These are phyloP conservation scores for Centella asiatica DNA, from an alignment of 129 eudicot genomes.

Conservation along the genomic window DNA sequence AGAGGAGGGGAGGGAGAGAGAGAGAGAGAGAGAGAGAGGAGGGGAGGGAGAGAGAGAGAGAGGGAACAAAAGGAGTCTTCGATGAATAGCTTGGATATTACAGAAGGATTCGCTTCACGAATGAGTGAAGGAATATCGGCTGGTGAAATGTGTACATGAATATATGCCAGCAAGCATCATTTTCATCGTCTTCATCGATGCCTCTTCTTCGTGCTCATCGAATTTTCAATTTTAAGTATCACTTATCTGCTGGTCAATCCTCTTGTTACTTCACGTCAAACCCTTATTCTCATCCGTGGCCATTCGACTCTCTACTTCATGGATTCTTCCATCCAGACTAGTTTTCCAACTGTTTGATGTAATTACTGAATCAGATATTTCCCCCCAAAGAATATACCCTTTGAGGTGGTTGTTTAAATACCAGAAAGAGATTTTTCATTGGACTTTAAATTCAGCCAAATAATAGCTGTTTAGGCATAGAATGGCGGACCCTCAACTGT, in stretches of 20 bases:
- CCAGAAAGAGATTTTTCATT: no score
- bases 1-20: no score
- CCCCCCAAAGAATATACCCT: no score
- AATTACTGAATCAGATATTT: not conserved
- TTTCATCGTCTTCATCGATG: constrained; percentile 56
- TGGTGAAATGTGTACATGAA: constrained; percentile 19
- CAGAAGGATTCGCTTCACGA: not conserved
- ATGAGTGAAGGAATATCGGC: constrained; percentile 14
- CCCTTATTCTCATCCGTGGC: constrained; percentile 12
- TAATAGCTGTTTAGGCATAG: no score
- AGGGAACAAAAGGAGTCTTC: not conserved
- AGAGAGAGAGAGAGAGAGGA: no score
- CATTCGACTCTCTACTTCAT: not conserved
- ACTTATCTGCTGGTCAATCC: constrained; percentile 10
- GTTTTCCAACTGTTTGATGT: not conserved
- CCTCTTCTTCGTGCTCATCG: constrained; percentile 34
- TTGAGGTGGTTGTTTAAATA: constrained; percentile 20
- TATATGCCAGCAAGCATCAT: constrained; percentile 17
- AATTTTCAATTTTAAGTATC: constrained; percentile 19
- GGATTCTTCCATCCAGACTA: no score
- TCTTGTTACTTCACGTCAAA: not conserved
- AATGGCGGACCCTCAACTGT: constrained; percentile 37
- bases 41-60: no score
- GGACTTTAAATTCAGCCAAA: no score
- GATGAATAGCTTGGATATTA: constrained; percentile 26